Conservation (phyloP, 2,329 filamentous ascomycete genomes). For the Mollisia scopiformis region DNA sequence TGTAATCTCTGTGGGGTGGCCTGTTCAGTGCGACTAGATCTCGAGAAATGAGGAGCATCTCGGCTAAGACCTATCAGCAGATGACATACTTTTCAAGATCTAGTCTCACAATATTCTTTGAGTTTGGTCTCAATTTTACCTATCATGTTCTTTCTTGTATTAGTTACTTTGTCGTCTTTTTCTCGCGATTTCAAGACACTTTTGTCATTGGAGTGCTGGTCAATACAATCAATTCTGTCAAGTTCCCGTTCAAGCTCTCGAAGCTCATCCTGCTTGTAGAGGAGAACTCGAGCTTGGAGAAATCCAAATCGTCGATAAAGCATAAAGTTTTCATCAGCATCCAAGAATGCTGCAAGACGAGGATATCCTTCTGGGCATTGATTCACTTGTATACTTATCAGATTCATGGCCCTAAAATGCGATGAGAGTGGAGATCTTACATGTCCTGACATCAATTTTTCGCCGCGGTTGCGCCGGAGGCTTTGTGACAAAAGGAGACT, state of each 20-base stretch:
- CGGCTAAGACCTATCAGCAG: slow-evolving; percentile 11
- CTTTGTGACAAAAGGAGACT: no score
- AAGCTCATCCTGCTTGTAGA: slow-evolving; percentile 27
- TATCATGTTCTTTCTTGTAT: slow-evolving; percentile 7
- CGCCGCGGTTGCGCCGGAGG: no score
- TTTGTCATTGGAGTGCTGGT: neutral
- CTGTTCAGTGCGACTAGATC: slow-evolving; percentile 33
- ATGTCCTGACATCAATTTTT: no score
- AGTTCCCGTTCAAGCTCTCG: slow-evolving; percentile 17
- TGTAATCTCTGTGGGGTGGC: slow-evolving; percentile 35
- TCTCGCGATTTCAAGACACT: slow-evolving; percentile 8
- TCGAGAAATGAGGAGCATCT: slow-evolving; percentile 23
- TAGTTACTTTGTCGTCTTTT: slow-evolving; percentile 1
- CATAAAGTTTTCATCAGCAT: slow-evolving; percentile 44
- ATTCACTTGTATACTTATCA: no score
- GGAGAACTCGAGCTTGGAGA: slow-evolving; percentile 40
- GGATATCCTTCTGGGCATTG: slow-evolving; percentile 39
- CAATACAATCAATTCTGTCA: slow-evolving; percentile 10
- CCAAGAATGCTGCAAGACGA: slow-evolving; percentile 40
- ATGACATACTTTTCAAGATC: no score
- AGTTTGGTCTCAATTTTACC: slow-evolving; percentile 16
- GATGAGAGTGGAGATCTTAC: no score
- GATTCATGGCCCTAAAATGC: no score
- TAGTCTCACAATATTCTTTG: slow-evolving; percentile 19
- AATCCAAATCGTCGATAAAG: slow-evolving; percentile 45